A percentile compares a stretch with the other conserved stretches of the same genome.
Evolutionary conservation across 805 yeast genomes (phyloP).

Genomic region (Candida arabinofermentans): DNA sequence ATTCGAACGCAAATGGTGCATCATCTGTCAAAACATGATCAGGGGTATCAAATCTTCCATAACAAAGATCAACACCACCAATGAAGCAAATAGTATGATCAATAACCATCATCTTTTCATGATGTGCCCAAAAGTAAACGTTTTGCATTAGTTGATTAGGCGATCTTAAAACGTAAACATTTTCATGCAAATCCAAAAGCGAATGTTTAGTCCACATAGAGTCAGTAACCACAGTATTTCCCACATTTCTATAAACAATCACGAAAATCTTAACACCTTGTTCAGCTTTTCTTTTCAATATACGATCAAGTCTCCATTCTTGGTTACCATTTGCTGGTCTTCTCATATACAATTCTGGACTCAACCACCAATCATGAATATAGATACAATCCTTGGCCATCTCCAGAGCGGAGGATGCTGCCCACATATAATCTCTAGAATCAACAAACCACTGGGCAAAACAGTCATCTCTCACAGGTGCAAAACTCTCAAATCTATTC

Average conservation of each 20-base stretch:
- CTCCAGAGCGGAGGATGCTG: slow-evolving; percentile 84
- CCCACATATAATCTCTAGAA: slow-evolving; percentile 91
- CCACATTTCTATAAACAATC: slow-evolving; percentile 90
- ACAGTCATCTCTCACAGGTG: slow-evolving; percentile 82
- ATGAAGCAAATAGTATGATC: slow-evolving; percentile 87
- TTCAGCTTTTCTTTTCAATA: slow-evolving; percentile 84
- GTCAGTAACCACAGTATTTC: slow-evolving; percentile 87
- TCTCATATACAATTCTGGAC: slow-evolving; percentile 89
- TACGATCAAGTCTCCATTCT: slow-evolving; percentile 85
- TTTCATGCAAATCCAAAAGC: slow-evolving; percentile 75
- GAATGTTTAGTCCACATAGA: slow-evolving; percentile 95
- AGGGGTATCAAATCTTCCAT: slow-evolving; percentile 94
- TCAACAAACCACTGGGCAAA: slow-evolving; percentile 97
- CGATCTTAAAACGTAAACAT: slow-evolving; percentile 85
- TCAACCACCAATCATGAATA: slow-evolving; percentile 98
- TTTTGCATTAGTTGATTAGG: slow-evolving; percentile 93
- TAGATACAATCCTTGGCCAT: slow-evolving; percentile 92
- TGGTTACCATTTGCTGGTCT: slow-evolving; percentile 96
- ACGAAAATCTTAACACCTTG: slow-evolving; percentile 93
- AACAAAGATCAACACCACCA: slow-evolving; percentile 96
- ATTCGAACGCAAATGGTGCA: slow-evolving; percentile 29
- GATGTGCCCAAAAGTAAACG: slow-evolving; percentile 98
- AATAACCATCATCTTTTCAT: slow-evolving; percentile 82
- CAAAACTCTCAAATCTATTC: slow-evolving; percentile 84
- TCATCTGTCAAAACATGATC: slow-evolving; percentile 91